Base-by-base conservation (phyloP, 108 stramenopile genomes). In the Conticribra guillardii region DNA sequence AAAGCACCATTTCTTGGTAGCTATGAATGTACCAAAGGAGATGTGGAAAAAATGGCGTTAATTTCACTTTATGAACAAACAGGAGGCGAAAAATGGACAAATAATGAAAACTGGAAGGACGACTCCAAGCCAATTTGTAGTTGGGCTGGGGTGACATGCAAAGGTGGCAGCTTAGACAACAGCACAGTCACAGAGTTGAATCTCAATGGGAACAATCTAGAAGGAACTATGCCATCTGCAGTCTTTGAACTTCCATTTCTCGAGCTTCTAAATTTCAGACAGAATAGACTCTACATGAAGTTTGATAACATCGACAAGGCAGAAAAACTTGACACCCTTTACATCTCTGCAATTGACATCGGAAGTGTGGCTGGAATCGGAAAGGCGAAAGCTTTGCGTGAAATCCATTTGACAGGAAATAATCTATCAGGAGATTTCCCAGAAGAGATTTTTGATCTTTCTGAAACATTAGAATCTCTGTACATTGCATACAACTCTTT, bases 401-500 rank as follows among this genome's bases (percentile, higher is more conserved):
- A 84, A 31, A 50, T 88, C 19, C 81, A 82, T 48, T 52, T 88
- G 16, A 79, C 84, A 7, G 74, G 58, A 11, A 82, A 82, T 45
- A 64, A 63, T 1, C 41, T 87, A 1, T 73, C 70, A 15, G 80
- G 80, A 22, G 61, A 77, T 29, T 76, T 87, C 23, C 87, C 87
- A 17, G 61, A 64, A 45, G 82, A 81, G 28, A 62, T 89, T 19
- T 87, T 85, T 51, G 59, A 72, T 33, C 73, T 89, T 16, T 14
- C 56, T 23, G 55, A 74, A 54, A 76, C 85, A 4, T 52, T 74
- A 29, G 51, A 76, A 54, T 46, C 58, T 21, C 58, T 88, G 4
- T 76, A 75, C 70, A 79, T 89, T 32, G 70, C 79, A 2, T 79
- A 78, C 71, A 89, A 89, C 73, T 78, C 80, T 9, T 87, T 89